These are phyloP conservation scores for Phytophthora fragariae DNA, from an alignment of 352 stramenopile species.

Conservation along the genomic window DNA sequence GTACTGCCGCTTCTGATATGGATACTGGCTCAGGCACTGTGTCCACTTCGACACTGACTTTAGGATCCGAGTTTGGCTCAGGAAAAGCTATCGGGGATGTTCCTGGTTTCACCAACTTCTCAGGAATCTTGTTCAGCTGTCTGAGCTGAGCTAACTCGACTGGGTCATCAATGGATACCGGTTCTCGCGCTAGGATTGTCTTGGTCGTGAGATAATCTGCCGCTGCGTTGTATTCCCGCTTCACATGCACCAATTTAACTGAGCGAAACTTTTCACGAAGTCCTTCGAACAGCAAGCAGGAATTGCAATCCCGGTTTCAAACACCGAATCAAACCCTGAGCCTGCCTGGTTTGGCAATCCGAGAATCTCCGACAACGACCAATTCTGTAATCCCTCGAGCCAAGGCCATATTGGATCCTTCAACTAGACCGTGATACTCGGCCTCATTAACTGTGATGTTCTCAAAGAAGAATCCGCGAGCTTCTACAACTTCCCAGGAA, in stretches of 20 bases:
- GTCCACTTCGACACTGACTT: not conserved
- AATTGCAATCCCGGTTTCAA: constrained; percentile 4
- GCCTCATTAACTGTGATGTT: constrained; percentile 3
- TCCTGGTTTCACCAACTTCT: not conserved
- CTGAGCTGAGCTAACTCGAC: not conserved
- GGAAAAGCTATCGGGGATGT: not conserved
- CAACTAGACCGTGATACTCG: constrained; percentile 2
- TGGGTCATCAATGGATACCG: not conserved
- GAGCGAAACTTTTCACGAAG: not conserved
- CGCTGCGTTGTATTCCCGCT: constrained; percentile 1
- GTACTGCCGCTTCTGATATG: too few species aligned
- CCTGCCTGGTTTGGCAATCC: constrained; percentile 2
- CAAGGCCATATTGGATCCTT: not conserved
- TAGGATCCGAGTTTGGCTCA: not conserved
- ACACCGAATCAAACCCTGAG: constrained; percentile 13
- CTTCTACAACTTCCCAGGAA: constrained; percentile 2
- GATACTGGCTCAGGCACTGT: not conserved
- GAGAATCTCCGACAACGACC: not conserved
- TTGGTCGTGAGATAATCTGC: not conserved
- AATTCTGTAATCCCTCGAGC: not conserved
- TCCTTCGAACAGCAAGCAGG: not conserved
- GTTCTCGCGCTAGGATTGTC: not conserved
- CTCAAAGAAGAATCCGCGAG: constrained; percentile 1
- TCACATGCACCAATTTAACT: constrained; percentile 4
- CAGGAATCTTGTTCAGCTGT: not conserved